Evolutionary conservation across 768 basidiomycete species (phyloP), one percentile per base, ranked within the genome.

Genomic region (Chalciporus chontae): DNA sequence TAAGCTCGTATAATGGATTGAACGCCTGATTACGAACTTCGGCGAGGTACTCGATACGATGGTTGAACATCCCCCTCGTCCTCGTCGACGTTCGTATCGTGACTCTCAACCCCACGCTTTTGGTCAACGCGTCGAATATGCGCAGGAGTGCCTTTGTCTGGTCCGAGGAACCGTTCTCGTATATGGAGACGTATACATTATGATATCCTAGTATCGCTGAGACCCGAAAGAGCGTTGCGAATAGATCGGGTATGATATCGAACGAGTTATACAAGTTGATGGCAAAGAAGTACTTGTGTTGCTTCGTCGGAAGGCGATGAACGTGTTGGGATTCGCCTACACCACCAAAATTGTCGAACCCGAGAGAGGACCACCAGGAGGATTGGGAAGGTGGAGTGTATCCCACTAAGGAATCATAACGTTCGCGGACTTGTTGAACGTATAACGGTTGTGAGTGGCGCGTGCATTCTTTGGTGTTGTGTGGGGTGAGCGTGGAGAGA

Each of bases 191-290:
- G 65, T 85, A 98, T 62, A 98, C 93, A 67, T 99, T 99, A 69
- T 96, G 93, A 72, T 91, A 97, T 5, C 96, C 96, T 27, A 99
- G 77, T 55, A 99, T 81, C 34, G 90, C 79, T 0, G 93, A 85
- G 34, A 94, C 85, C 49, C 94, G 84, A 77, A 99, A 99, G 59
- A 99, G 85, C 18, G 94, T 94, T 27, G 93, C 85, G 68, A 98
- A 97, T 31, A 98, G 79, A 71, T 99, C 96, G 15, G 96, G 94
- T 57, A 98, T 94, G 67, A 98, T 74, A 71, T 96, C 94, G 81
- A 98, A 99, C 11, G 94, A 97, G 76, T 99, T 99, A 78, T 97
- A 97, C 51, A 98, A 77, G 71, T 99, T 99, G 79, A 99, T 98
- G 52, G 93, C 95, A 70, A 99, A 96, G 72, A 92, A 98, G 69